Conservation (phyloP, 495 filamentous ascomycete genomes). For the Neurospora sp. region DNA sequence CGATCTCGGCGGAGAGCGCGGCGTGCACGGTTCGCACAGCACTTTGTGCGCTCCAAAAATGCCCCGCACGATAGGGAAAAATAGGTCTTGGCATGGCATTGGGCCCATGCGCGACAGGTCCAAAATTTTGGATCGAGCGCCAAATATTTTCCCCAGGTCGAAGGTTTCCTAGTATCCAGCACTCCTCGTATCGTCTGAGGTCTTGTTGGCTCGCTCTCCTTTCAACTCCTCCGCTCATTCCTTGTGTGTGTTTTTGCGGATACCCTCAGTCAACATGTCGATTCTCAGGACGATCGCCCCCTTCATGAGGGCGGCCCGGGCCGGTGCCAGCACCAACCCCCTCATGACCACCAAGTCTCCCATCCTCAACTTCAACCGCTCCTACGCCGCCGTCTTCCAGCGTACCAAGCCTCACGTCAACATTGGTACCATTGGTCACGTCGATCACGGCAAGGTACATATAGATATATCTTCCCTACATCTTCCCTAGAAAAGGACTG, state of each 20-base stretch:
- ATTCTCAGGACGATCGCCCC: constrained; percentile 55
- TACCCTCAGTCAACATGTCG: constrained; percentile 45
- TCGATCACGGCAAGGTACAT: constrained; percentile 95
- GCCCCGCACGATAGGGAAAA: background rate
- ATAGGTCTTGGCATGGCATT: background rate
- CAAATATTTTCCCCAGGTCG: constrained; percentile 12
- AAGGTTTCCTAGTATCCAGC: background rate
- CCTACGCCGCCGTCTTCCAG: constrained; percentile 68
- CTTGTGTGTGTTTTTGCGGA: constrained; percentile 16
- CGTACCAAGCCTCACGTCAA: constrained; percentile 96
- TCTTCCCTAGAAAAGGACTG: constrained; percentile 1
- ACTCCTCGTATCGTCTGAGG: constrained; percentile 3
- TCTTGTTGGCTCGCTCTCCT: constrained; percentile 2
- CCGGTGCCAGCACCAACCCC: constrained; percentile 55
- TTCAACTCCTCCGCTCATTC: constrained; percentile 17
- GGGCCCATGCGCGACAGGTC: constrained; percentile 1
- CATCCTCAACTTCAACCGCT: constrained; percentile 56
- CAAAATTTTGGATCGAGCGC: constrained; percentile 12
- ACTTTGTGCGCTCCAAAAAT: background rate
- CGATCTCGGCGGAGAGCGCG: background rate
- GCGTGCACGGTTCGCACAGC: background rate
- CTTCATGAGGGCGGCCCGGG: constrained; percentile 57
- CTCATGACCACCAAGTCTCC: constrained; percentile 46
- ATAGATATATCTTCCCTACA: background rate
- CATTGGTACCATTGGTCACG: constrained; percentile 98